A percentile compares a stretch with the other conserved stretches of the same genome.
Evolutionary conservation across 2,329 filamentous ascomycete genomes (phyloP).

Genomic region (Fusarium sp.): DNA sequence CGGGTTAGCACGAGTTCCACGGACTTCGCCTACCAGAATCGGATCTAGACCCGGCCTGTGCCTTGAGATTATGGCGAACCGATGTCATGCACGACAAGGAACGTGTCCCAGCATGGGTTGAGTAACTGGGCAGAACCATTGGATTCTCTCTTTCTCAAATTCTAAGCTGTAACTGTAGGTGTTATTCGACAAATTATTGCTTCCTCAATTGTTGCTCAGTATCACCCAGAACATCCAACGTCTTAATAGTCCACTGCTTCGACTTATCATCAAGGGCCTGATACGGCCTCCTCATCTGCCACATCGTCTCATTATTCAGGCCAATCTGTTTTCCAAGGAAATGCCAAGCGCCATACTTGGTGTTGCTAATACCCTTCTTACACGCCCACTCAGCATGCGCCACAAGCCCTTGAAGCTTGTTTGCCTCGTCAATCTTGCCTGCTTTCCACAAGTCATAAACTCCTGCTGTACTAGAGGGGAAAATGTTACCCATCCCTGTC

Average conservation of each 20-base stretch:
- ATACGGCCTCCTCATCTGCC: constrained; percentile 61
- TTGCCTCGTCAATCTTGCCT: constrained; percentile 56
- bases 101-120: accelerated
- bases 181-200: neutral
- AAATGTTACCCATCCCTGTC: constrained; percentile 62
- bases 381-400: constrained; percentile 65
- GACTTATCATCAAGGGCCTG: constrained; percentile 53
- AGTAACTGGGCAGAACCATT: no score
- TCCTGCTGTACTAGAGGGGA: constrained; percentile 57
- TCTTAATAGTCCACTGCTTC: constrained; percentile 59
- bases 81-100: neutral
- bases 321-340: constrained; percentile 58
- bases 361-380: constrained; percentile 62
- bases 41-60: neutral
- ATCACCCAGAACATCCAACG: constrained; percentile 55
- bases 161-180: neutral
- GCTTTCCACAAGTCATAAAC: constrained; percentile 58
- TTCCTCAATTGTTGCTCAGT: constrained; percentile 46
- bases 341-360: constrained; percentile 61
- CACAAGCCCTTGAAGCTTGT: constrained; percentile 57
- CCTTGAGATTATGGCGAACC: neutral
- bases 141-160: neutral
- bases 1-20: neutral
- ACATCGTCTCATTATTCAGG: constrained; percentile 52
- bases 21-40: neutral